These are phyloP conservation scores for Aristolochia contorta DNA, from an alignment of 164 flowering plant species.

Conservation along the genomic window DNA sequence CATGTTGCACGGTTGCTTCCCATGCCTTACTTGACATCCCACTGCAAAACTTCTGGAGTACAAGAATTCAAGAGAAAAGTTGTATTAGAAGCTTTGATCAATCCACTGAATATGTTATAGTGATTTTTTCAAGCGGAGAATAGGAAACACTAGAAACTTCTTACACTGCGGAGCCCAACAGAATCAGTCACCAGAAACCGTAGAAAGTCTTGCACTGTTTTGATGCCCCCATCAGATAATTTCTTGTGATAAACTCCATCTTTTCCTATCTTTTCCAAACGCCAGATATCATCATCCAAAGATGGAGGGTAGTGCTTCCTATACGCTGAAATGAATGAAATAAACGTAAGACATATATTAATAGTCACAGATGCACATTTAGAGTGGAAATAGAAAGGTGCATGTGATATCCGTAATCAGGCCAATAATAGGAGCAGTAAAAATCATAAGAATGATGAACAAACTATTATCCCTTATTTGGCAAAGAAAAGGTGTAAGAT, in stretches of 20 bases:
- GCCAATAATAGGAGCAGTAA: no score
- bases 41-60: constrained; percentile 37
- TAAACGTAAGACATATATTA: not conserved
- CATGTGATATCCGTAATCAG: no score
- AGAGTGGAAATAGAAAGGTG: no score
- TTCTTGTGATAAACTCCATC: constrained; percentile 62
- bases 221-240: constrained; percentile 25
- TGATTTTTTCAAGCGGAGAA: no score
- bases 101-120: no score
- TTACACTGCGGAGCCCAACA: constrained; percentile 38
- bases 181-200: constrained; percentile 32
- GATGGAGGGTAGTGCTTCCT: constrained; percentile 77
- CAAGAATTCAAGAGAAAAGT: no score
- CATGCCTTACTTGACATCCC: constrained; percentile 69
- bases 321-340: constrained; percentile 38
- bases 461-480: no score
- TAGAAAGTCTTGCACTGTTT: constrained; percentile 66
- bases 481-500: no score
- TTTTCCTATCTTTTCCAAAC: constrained; percentile 70
- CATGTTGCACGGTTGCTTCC: constrained; percentile 56
- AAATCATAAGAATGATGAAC: no score
- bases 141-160: constrained; percentile 9
- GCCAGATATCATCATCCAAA: constrained; percentile 75
- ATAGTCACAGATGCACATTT: constrained; percentile 11
- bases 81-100: not conserved